Percentiles rank a stretch among this genome's conserved stretches.
These are phyloP conservation scores for sunflower (Helianthus annuus) DNA, from an alignment of 129 eudicot genomes.

Conservation along the genomic window DNA sequence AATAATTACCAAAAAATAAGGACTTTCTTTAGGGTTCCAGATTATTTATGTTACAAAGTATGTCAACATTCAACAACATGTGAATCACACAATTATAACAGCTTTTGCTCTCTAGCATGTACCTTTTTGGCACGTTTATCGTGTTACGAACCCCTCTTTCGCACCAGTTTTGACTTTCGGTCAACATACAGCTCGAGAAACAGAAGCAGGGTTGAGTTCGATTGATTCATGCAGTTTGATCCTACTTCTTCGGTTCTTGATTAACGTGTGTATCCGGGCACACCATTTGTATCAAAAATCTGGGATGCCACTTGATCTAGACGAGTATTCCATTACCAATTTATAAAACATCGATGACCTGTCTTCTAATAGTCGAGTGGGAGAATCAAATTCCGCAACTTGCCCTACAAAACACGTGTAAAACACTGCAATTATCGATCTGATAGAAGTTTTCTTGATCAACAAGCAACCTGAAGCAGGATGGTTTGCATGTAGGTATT, in stretches of 20 bases:
- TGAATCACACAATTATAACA: conserved; percentile 28
- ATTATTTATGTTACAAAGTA: conserved; percentile 56
- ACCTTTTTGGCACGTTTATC: conserved; percentile 18
- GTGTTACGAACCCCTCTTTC: conserved; percentile 22
- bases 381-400: conserved; percentile 90
- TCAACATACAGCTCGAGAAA: conserved; percentile 23
- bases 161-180: conserved; percentile 18
- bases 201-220: conserved; percentile 21
- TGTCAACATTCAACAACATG: conserved; percentile 44
- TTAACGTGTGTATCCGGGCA: conserved; percentile 11
- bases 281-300: conserved; percentile 42
- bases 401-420: conserved; percentile 52
- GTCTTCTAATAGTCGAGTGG: conserved; percentile 67
- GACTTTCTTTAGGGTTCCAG: conserved; percentile 24
- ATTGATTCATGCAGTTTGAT: conserved; percentile 10
- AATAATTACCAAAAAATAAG: conserved; percentile 33
- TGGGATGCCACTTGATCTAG: conserved; percentile 65
- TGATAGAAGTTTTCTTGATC: conserved; percentile 3
- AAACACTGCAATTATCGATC: neutral
- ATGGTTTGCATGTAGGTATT: neutral
- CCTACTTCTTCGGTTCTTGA: conserved; percentile 27
- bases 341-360: conserved; percentile 78
- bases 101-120: conserved; percentile 29
- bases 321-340: conserved; percentile 80
- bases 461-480: conserved; percentile 5